These are phyloP conservation scores for Albugo laibachii DNA, from an alignment of 352 stramenopile species.

Conservation along the genomic window DNA sequence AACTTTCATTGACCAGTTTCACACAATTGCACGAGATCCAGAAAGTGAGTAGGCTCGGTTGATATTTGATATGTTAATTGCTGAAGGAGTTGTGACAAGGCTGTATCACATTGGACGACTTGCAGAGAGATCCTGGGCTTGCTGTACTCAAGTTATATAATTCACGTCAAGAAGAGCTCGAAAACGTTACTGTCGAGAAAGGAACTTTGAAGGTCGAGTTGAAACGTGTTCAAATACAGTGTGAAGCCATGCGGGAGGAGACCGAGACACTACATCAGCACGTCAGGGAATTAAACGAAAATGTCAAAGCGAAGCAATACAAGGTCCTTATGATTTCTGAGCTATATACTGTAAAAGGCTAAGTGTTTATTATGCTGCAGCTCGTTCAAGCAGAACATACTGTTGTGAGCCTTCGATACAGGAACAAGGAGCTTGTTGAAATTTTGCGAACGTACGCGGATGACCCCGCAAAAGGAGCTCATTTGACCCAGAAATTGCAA, in stretches of 20 bases:
- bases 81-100: conserved; percentile 5
- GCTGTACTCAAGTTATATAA: conserved; percentile 30
- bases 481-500: neutral
- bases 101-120: conserved; percentile 19
- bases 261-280: conserved; percentile 22
- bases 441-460: conserved; percentile 5
- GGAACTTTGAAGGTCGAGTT: conserved; percentile 26
- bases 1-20: conserved; percentile 26
- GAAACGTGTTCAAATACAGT: conserved; percentile 24
- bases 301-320: conserved; percentile 8
- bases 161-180: conserved; percentile 32
- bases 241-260: conserved; percentile 16
- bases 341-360: neutral
- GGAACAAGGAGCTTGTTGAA: conserved; percentile 36
- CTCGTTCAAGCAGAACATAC: conserved; percentile 11
- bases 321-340: too few relatives aligned
- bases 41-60: conserved; percentile 14
- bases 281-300: conserved; percentile 20
- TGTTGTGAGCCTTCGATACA: conserved; percentile 20
- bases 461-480: too few relatives aligned
- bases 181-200: conserved; percentile 37
- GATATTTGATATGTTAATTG: neutral
- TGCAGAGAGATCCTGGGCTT: conserved; percentile 19
- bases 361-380: neutral
- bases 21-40: conserved; percentile 19